These are phyloP conservation scores for Ensete ventricosum DNA, from an alignment of 176 grass and related monocot species.

Conservation along the genomic window DNA sequence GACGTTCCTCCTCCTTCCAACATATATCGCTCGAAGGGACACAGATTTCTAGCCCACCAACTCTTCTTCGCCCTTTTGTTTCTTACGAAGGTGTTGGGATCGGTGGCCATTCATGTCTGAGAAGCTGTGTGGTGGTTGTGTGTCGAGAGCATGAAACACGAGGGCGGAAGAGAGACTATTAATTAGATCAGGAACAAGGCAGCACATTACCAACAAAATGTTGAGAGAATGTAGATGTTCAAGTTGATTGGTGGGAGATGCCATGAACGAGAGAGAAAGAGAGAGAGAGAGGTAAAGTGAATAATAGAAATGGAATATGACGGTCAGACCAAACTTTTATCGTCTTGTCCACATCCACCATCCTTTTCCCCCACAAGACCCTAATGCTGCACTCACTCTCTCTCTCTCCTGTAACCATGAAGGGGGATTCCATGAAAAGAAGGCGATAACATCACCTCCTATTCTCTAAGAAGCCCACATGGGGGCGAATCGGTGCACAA, in stretches of 20 bases:
- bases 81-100: slow-evolving; percentile 1
- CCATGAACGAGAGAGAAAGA: neutral
- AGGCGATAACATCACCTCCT: neutral
- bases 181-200: neutral
- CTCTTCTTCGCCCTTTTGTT: neutral
- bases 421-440: neutral
- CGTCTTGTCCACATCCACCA: slow-evolving; percentile 36
- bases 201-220: no score
- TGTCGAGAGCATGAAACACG: neutral
- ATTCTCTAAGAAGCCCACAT: neutral
- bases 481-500: neutral
- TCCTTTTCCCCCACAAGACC: slow-evolving; percentile 18
- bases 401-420: neutral
- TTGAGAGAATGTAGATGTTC: neutral
- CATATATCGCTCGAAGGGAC: neutral
- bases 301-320: slow-evolving; percentile 35
- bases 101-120: neutral
- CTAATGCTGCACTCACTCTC: neutral
- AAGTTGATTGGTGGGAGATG: neutral
- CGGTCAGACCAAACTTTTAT: slow-evolving; percentile 13
- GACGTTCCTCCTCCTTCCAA: neutral
- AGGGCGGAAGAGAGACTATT: neutral
- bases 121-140: no score
- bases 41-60: neutral
- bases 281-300: slow-evolving; percentile 17